Percentiles rank a stretch among this genome's conserved stretches.
phyloP scores from a whole-genome alignment of 306 rosid species.

The Dalbergia cultrata region DNA sequence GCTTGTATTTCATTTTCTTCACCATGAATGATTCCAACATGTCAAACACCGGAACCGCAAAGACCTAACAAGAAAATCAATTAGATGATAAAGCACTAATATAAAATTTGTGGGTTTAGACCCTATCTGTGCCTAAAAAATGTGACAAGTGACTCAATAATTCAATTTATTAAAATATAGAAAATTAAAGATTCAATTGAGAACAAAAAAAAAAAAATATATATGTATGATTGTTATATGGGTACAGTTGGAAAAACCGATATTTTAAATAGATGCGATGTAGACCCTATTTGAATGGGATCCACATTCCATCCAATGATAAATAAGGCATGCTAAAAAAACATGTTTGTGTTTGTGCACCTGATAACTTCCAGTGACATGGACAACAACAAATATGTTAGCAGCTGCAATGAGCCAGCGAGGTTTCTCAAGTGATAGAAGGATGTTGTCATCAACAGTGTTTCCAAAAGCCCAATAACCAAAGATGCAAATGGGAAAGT shows the following conservation, averaged over 20 bases:
- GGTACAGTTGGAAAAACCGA: too few species aligned
- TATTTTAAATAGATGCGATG: too few species aligned
- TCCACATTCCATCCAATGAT: too few species aligned
- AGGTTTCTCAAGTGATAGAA: constrained; percentile 71
- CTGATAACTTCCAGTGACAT: constrained; percentile 92
- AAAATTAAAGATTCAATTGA: too few species aligned
- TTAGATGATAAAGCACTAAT: too few species aligned
- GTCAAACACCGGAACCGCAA: constrained; percentile 83
- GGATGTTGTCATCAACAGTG: constrained; percentile 63
- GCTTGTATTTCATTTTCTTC: constrained; percentile 61
- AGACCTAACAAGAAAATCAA: constrained; percentile 53
- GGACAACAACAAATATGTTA: constrained; percentile 79
- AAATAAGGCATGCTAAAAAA: too few species aligned
- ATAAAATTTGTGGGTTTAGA: too few species aligned
- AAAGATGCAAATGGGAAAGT: constrained; percentile 76
- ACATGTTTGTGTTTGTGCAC: constrained; percentile 32
- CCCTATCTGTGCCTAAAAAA: too few species aligned
- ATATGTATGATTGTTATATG: too few species aligned
- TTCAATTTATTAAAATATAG: too few species aligned
- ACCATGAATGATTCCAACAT: constrained; percentile 74
- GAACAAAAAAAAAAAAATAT: too few species aligned
- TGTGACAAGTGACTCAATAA: fast-evolving
- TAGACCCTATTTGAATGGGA: too few species aligned
- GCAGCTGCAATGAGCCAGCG: constrained; percentile 77
- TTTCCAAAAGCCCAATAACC: constrained; percentile 84